phyloP scores from a whole-genome alignment of 371 early-diverging fungal species.

The Mucor irregularis region DNA sequence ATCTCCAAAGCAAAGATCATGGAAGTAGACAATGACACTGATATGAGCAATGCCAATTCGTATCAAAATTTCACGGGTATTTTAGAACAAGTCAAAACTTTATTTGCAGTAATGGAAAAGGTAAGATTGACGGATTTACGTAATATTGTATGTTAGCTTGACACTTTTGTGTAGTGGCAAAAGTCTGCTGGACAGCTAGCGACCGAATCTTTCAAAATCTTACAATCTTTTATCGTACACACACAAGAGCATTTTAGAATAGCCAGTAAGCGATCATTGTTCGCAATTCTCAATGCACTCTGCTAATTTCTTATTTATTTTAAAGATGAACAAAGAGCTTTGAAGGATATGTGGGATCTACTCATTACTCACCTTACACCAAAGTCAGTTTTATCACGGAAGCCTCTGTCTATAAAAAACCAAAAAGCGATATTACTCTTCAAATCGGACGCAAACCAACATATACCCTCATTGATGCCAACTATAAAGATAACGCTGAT shows the following conservation, averaged over 20 bases:
- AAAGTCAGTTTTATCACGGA: constrained; percentile 1
- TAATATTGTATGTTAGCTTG: no score
- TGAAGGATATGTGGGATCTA: neutral
- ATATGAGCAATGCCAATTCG: neutral
- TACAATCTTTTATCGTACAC: no score
- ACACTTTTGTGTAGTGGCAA: neutral
- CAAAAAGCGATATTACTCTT: neutral
- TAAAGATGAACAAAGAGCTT: neutral
- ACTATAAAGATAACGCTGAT: neutral
- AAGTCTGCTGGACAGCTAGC: neutral
- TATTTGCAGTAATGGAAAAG: neutral
- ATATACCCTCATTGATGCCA: neutral
- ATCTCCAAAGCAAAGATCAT: neutral
- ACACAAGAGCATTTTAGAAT: no score
- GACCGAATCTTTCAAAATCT: neutral
- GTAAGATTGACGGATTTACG: no score
- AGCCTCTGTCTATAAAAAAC: neutral
- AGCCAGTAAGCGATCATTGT: no score
- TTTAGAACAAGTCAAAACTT: neutral
- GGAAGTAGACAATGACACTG: neutral
- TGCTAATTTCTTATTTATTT: no score
- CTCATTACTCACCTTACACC: constrained; percentile 5
- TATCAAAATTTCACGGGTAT: neutral
- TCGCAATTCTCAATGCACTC: no score
- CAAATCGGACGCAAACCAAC: neutral